Percentiles rank a stretch among this genome's conserved stretches.
Evolutionary conservation across 768 basidiomycete species (phyloP).

Genomic region (Termitomyces eurrhizus): DNA sequence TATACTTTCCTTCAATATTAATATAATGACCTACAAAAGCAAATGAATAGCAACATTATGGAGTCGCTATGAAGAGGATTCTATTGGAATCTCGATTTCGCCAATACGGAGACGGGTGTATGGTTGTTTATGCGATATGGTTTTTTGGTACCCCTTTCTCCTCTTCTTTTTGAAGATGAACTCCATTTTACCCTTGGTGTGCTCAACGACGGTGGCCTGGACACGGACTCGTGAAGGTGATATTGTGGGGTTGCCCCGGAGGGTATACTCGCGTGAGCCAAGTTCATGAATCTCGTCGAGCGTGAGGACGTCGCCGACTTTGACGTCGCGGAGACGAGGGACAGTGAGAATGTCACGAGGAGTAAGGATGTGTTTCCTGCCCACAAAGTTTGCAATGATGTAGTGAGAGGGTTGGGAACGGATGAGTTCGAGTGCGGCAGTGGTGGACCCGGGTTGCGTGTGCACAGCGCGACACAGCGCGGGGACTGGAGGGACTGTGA

Average conservation of each 20-base stretch:
- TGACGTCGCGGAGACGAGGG: conserved; percentile 80
- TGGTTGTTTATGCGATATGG: conserved; percentile 89
- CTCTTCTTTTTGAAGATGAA: conserved; percentile 94
- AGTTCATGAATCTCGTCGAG: conserved; percentile 90
- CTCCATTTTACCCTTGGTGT: conserved; percentile 94
- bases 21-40: conserved; percentile 11
- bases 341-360: conserved; percentile 92
- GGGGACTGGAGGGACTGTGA: conserved; percentile 10
- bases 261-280: conserved; percentile 91
- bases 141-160: conserved; percentile 96
- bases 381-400: conserved; percentile 83
- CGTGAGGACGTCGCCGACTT: conserved; percentile 79
- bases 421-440: conserved; percentile 73
- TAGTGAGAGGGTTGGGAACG: conserved; percentile 92
- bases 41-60: neutral
- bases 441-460: conserved; percentile 33
- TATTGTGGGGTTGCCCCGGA: conserved; percentile 75
- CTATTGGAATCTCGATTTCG: conserved; percentile 53
- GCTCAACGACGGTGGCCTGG: conserved; percentile 91
- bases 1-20: conserved; percentile 6
- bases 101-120: conserved; percentile 95
- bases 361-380: conserved; percentile 85
- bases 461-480: conserved; percentile 20
- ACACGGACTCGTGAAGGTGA: conserved; percentile 65
- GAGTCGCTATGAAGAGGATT: conserved; percentile 15